Evolutionary conservation across 345 rosid species (phyloP), one percentile per base, ranked within the genome.

Genomic region (Eutrema japonicum): DNA sequence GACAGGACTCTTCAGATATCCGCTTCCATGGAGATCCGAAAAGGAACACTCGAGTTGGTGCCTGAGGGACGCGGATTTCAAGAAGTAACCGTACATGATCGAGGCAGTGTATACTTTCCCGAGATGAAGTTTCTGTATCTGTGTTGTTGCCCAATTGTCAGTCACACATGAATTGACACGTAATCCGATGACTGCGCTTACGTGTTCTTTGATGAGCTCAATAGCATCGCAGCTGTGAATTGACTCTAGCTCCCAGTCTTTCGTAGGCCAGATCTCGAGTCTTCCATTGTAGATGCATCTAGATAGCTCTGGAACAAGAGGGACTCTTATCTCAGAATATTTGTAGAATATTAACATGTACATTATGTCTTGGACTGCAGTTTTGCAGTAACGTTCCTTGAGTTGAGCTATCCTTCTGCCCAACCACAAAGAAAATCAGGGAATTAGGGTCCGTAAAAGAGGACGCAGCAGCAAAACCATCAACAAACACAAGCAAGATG

Each of bases 181-280:
- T 83, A 90, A 74, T 62, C 99, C 97, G 57, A 85, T 87, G 50
- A 88, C 89, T 38, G 88, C 73, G 30, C 82, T 71, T 3, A 95
- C 87, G 38, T 92, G 96, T 73, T 90, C 96, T 67, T 79, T 86
- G 66, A 95, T 78, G 86, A 92, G 82, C 72, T 90, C 84, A 60
- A 95, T 78, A n/a, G 79, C 68, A 66, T 95, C 97, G 10, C 80
- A 59, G 81, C 79, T 71, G 60, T 92, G 83, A 47, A 95, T 86
- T 4, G 99, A 95, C 74, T 95, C 97, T 10, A 95, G 72, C 71
- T 90, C 96, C 96, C 96, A 95, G 84, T 88, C 90, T 82, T 88
- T 95, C 3, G 96, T 45, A 30, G 96, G 99, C 86, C 85, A 85
- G 69, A 92, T 92, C 85, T 90, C 97, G 18, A 95, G 91, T 66